These are phyloP conservation scores for Trichoderma sp. DNA, from an alignment of 2,329 filamentous ascomycete species.

Conservation along the genomic window DNA sequence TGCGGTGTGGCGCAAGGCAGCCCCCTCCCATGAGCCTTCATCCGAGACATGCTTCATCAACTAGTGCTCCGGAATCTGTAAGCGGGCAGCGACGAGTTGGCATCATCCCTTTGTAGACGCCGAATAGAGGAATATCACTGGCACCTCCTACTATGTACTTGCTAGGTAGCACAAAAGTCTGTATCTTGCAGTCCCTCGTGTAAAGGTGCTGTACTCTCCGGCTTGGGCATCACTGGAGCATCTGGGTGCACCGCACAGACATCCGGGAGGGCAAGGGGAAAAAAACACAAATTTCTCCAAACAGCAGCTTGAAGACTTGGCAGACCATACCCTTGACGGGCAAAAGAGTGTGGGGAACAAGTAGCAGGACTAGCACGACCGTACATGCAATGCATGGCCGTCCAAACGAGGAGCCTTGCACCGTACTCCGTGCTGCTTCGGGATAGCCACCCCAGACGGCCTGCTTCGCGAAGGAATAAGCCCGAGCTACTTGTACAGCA, in stretches of 20 bases:
- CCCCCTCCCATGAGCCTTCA: conserved; percentile 15
- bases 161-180: background rate
- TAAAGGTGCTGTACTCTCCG: background rate
- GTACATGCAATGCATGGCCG: conserved; percentile 15
- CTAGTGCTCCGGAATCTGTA: background rate
- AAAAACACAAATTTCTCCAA: background rate
- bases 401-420: conserved; percentile 15
- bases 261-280: background rate
- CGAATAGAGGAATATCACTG: background rate
- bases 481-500: conserved; percentile 1
- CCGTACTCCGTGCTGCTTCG: conserved; percentile 13
- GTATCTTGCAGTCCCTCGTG: background rate
- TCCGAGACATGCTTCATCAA: conserved; percentile 20
- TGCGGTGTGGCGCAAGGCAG: conserved; percentile 27
- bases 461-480: conserved; percentile 13
- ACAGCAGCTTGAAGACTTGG: conserved; percentile 10
- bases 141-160: background rate
- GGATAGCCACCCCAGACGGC: conserved; percentile 1
- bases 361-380: background rate
- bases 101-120: background rate
- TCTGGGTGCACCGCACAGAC: background rate
- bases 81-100: background rate
- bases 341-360: conserved; percentile 12
- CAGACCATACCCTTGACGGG: background rate
- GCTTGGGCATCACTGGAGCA: background rate